Conservation (phyloP, 2,329 filamentous ascomycete species). For the Pestalotiopsis fici region DNA sequence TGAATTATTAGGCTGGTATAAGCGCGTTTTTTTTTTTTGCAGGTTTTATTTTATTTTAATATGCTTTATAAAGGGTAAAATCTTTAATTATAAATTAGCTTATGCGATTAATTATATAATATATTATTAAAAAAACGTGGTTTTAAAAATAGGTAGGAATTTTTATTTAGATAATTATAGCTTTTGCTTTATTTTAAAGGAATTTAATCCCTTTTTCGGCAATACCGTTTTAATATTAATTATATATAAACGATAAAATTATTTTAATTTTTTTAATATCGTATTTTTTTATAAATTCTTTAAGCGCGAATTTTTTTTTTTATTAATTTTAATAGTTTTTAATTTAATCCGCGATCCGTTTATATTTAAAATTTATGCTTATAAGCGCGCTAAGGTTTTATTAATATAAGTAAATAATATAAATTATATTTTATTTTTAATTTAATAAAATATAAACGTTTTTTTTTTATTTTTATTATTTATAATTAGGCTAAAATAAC, state of each 20-base stretch:
- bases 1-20: not conserved
- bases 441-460: not conserved
- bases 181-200: not conserved
- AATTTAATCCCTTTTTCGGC: not conserved
- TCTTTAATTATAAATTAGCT: not conserved
- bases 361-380: not conserved
- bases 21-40: not conserved
- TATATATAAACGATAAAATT: not conserved
- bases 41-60: not conserved
- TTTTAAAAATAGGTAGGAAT: not conserved
- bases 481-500: no score
- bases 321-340: not conserved
- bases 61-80: no score
- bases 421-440: not conserved
- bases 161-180: not conserved
- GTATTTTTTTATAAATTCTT: not conserved
- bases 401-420: not conserved
- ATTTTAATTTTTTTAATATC: not conserved
- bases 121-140: not conserved
- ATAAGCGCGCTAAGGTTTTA: not conserved
- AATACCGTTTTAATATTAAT: not conserved
- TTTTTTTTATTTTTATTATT: no score
- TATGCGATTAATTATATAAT: not conserved
- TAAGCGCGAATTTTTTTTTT: not conserved
- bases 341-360: not conserved